phyloP scores from a whole-genome alignment of 345 rosid species.

The Boechera retrofracta region DNA sequence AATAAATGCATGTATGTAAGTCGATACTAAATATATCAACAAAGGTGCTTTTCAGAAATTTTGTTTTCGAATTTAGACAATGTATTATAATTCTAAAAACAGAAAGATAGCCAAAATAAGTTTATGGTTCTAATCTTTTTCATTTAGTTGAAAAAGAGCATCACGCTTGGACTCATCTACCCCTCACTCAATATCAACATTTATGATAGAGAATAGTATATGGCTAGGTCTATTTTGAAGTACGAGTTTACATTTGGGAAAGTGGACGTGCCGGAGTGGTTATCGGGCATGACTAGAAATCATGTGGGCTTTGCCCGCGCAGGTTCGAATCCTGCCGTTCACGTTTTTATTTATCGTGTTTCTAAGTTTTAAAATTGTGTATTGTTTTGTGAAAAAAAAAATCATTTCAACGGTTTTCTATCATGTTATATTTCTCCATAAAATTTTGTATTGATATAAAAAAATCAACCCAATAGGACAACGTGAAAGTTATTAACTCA shows the following conservation, averaged over 20 bases:
- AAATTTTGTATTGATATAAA: too few relatives aligned
- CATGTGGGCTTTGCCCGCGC: conserved; percentile 96
- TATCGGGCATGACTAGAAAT: conserved; percentile 96
- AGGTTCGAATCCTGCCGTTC: conserved; percentile 77
- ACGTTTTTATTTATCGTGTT: neutral
- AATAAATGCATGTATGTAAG: too few relatives aligned
- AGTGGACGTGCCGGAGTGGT: conserved; percentile 50
- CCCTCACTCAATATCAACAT: neutral
- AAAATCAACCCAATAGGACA: too few relatives aligned
- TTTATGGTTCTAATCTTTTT: too few relatives aligned
- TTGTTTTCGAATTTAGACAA: too few relatives aligned
- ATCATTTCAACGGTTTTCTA: too few relatives aligned
- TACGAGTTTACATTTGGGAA: neutral
- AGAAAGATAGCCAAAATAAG: neutral
- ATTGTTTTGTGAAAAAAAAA: neutral
- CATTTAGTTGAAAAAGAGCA: neutral
- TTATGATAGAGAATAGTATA: neutral
- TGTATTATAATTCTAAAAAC: too few relatives aligned
- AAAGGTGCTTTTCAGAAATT: too few relatives aligned
- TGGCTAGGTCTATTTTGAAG: neutral
- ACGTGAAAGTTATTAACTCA: too few relatives aligned
- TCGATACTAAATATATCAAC: neutral
- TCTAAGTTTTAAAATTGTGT: neutral
- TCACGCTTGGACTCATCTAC: neutral
- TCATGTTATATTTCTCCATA: too few relatives aligned